Evolutionary conservation across 2,329 filamentous ascomycete species (phyloP).

Genomic region (Paramyrothecium sp.): DNA sequence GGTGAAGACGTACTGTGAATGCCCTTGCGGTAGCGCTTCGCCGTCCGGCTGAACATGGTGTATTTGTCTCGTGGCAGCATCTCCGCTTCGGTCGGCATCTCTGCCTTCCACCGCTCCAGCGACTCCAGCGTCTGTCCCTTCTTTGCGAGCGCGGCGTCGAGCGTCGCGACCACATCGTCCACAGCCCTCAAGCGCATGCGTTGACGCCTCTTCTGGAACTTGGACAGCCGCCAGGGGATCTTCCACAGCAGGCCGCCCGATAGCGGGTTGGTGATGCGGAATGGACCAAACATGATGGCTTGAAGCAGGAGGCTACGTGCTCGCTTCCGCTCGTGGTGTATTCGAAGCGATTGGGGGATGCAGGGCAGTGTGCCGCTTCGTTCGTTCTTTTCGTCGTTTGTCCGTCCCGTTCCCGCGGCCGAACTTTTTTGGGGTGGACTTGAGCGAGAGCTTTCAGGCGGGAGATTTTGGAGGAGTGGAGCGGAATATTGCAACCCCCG

Average conservation of each 20-base stretch:
- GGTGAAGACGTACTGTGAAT: slow-evolving; percentile 77
- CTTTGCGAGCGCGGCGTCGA: slow-evolving; percentile 75
- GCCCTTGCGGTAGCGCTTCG: slow-evolving; percentile 92
- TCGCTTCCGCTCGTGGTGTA: slow-evolving; percentile 8
- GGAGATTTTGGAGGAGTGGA: slow-evolving; percentile 11
- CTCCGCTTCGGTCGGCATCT: slow-evolving; percentile 94
- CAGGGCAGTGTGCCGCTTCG: slow-evolving; percentile 8
- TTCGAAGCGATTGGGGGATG: slow-evolving; percentile 7
- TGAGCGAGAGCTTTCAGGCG: background rate
- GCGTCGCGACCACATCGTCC: slow-evolving; percentile 79
- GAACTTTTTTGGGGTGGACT: background rate
- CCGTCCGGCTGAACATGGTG: slow-evolving; percentile 95
- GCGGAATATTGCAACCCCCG: slow-evolving; percentile 26
- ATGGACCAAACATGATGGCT: slow-evolving; percentile 73
- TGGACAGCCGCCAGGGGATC: slow-evolving; percentile 92
- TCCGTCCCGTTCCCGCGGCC: background rate
- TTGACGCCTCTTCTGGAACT: slow-evolving; percentile 86
- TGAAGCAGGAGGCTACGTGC: too few relatives aligned
- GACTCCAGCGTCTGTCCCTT: slow-evolving; percentile 71
- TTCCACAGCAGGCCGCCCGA: slow-evolving; percentile 90
- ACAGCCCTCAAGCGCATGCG: slow-evolving; percentile 80
- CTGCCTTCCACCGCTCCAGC: slow-evolving; percentile 85
- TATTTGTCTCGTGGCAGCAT: slow-evolving; percentile 98
- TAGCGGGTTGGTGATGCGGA: slow-evolving; percentile 75
- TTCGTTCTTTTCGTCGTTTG: slow-evolving; percentile 11